Evolutionary conservation across 495 filamentous ascomycete genomes (phyloP).

Genomic region (Patellaria atrata): DNA sequence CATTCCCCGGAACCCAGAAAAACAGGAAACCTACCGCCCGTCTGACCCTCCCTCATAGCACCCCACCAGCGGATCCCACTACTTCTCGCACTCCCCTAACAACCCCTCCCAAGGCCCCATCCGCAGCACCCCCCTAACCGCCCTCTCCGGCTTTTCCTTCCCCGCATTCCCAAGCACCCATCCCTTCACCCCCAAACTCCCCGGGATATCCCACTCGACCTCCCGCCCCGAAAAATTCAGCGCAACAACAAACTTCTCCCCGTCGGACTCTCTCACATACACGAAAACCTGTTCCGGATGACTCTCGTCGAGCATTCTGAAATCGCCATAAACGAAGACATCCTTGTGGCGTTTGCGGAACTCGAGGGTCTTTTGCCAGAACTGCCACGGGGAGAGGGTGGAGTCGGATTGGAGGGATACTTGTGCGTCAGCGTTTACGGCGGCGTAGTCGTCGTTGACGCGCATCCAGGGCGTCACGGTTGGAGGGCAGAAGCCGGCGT

Average conservation of each 20-base stretch:
- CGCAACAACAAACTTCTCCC: conserved; percentile 27
- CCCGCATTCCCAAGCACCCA: conserved; percentile 30
- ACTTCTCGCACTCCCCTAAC: conserved; percentile 16
- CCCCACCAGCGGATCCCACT: background rate
- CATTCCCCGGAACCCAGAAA: too few species aligned
- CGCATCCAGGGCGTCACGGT: conserved; percentile 27
- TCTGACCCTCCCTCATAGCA: background rate
- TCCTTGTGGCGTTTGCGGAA: conserved; percentile 30
- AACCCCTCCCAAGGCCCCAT: conserved; percentile 28
- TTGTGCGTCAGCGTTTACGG: conserved; percentile 24
- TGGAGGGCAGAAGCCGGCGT: conserved; percentile 25
- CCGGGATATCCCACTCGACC: conserved; percentile 27
- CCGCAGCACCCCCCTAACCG: conserved; percentile 12
- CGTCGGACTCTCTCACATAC: conserved; percentile 22
- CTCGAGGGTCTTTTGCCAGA: conserved; percentile 31
- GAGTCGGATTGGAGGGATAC: conserved; percentile 8
- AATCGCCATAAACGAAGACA: conserved; percentile 34
- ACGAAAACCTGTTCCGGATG: conserved; percentile 29
- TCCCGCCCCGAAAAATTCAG: conserved; percentile 31
- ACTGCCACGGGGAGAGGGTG: conserved; percentile 28
- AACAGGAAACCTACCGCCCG: background rate
- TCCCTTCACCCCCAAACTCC: conserved; percentile 21
- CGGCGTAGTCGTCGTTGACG: conserved; percentile 26
- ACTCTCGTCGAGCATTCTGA: conserved; percentile 24
- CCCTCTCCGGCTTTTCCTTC: conserved; percentile 16